A percentile compares a stretch with the other conserved stretches of the same genome.
Evolutionary conservation across 2,329 filamentous ascomycete species (phyloP).

Genomic region (Penicillium expansum): DNA sequence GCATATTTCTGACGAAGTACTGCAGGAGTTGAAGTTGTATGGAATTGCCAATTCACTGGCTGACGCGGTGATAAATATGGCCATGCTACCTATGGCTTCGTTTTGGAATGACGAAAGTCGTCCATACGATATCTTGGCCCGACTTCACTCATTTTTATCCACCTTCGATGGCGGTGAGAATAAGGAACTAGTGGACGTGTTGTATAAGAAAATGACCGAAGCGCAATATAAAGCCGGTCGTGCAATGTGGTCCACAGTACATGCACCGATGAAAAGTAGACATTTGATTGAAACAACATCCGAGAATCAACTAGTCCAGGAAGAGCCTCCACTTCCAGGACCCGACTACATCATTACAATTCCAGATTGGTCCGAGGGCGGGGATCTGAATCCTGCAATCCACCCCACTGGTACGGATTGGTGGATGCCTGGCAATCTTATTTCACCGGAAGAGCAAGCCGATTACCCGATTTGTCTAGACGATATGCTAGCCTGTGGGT

Average conservation of each 20-base stretch:
- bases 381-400: background rate
- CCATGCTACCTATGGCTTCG: background rate
- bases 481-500: background rate
- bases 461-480: background rate
- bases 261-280: background rate
- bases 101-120: background rate
- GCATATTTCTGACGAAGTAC: background rate
- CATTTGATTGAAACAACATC: background rate
- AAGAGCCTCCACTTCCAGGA: background rate
- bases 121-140: background rate
- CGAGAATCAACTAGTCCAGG: background rate
- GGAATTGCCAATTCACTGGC: background rate
- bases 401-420: background rate
- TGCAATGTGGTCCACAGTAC: background rate
- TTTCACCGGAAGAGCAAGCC: background rate
- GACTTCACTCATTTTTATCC: background rate
- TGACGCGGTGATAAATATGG: background rate
- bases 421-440: background rate
- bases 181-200: background rate
- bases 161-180: background rate
- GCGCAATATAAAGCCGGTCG: background rate
- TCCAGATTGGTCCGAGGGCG: background rate
- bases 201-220: background rate
- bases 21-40: background rate
- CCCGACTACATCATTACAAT: background rate